These are phyloP conservation scores for Comarum palustre DNA, from an alignment of 306 rosid species.

Conservation along the genomic window DNA sequence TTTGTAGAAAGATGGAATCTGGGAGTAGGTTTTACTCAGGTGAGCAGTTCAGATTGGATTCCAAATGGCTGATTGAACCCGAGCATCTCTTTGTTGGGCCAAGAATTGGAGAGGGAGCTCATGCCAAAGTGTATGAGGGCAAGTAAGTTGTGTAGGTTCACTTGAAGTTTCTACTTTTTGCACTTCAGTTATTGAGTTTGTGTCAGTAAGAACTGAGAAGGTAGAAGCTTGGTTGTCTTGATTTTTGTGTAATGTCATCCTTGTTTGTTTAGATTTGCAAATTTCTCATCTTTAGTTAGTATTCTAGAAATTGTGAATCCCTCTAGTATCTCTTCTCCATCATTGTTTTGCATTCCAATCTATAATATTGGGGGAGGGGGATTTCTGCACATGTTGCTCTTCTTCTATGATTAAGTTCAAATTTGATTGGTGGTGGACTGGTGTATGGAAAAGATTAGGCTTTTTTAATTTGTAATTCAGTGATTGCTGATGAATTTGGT, in stretches of 20 bases:
- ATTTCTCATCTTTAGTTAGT: constrained; percentile 4
- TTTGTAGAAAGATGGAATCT: constrained; percentile 64
- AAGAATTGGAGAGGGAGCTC: constrained; percentile 92
- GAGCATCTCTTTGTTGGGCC: constrained; percentile 81
- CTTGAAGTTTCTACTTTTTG: constrained; percentile 8
- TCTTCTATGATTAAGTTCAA: constrained; percentile 3
- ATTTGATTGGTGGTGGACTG: neutral
- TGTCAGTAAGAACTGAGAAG: constrained; percentile 8
- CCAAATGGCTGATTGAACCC: constrained; percentile 83
- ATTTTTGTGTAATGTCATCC: constrained; percentile 28
- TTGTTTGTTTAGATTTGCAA: constrained; percentile 13
- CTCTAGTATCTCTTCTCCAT: neutral
- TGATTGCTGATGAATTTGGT: constrained; percentile 21
- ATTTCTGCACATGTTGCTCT: constrained; percentile 9
- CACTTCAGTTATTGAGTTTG: constrained; percentile 16
- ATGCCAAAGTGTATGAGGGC: constrained; percentile 93
- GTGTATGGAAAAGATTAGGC: neutral
- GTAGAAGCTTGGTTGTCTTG: constrained; percentile 23
- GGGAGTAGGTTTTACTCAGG: constrained; percentile 65
- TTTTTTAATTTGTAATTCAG: neutral
- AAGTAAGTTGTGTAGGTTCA: constrained; percentile 51
- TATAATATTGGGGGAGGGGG: constrained; percentile 14
- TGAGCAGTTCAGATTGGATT: constrained; percentile 77
- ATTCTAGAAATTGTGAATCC: neutral
- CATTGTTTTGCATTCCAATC: neutral